Base-by-base conservation (phyloP, 2,329 filamentous ascomycete species). In the Clarireedia monteithiana region DNA sequence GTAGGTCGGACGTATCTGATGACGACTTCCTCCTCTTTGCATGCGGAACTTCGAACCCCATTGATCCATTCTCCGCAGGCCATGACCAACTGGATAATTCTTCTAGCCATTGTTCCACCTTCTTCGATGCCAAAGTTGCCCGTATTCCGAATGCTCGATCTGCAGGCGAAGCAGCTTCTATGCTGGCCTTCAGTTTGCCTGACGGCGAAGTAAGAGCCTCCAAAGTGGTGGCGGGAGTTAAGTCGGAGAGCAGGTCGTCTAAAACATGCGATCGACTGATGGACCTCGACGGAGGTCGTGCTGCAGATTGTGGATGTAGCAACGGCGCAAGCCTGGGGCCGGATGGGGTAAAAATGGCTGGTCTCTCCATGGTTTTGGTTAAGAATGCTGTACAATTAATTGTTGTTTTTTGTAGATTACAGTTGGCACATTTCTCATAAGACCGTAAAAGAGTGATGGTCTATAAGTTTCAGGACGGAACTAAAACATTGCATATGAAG, bases 71-170 rank as follows among this genome's bases (percentile, higher is more conserved):
- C 4, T 70, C 65, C 1, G 72, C 65, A 2, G 81, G 77, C 83
- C 83, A 84, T 1, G 74, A 70, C 83, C 82, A 84, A 46, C 72
- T 67, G 46, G 74, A 72, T 40, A 94, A 75, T 73, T 94, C 89
- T n/a, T 81, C 75, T 26, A 88, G 76, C 88, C 89, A 94, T 66
- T 82, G 78, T 69, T 85, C 79, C 59, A 94, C 82, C 60, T 81
- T 83, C 64, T 85, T 82, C 12, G 86, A 86, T 15, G 86, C 84
- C 59, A 84, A 71, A 44, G 88, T 88, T 45, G 87, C 84, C 59
- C 82, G 80, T 64, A 85, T 76, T 44, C 85, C 87, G 69, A 92
- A 84, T 15, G 86, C 83, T 64, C 85, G 82, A 70, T 92, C 86
- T 24, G 80, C 73, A 3, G 77, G 72, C 1, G 85, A 84, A 15